These are phyloP conservation scores for Cryphonectria nitschkei DNA, from an alignment of 2,329 filamentous ascomycete genomes.

Conservation along the genomic window DNA sequence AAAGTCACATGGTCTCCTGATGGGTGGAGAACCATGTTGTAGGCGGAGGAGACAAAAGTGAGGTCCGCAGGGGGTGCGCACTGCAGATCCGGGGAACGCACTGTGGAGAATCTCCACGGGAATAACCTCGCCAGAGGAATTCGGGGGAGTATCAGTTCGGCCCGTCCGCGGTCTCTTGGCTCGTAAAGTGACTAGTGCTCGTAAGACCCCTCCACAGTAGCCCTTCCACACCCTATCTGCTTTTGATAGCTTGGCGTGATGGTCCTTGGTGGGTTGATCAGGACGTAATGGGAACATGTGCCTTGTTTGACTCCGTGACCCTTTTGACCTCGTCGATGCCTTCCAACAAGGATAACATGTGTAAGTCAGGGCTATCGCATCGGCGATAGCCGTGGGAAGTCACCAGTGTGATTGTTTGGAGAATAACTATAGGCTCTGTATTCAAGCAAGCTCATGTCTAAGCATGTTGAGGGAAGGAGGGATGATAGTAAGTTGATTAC, in stretches of 20 bases:
- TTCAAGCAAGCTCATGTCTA: not conserved
- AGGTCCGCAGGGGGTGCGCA: not conserved
- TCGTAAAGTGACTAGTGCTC: not conserved
- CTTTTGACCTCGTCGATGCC: not conserved
- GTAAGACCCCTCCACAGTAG: not conserved
- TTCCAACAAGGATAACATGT: not conserved
- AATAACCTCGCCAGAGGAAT: not conserved
- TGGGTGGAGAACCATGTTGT: not conserved
- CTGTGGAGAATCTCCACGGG: not conserved
- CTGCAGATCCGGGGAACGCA: not conserved
- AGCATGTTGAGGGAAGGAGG: not conserved
- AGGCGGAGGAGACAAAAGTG: not conserved
- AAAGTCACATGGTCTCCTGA: not conserved
- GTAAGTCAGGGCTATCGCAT: not conserved
- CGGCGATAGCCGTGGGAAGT: not conserved
- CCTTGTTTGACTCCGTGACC: not conserved
- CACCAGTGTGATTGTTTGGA: not conserved
- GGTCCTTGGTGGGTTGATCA: not conserved
- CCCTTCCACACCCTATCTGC: not conserved
- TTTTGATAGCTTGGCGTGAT: not conserved
- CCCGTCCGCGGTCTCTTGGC: not conserved
- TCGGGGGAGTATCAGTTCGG: not conserved
- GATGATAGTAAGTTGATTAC: too few species aligned
- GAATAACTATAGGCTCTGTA: too few species aligned
- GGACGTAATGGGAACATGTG: not conserved